Evolutionary conservation across 2,329 filamentous ascomycete species (phyloP).

Genomic region (Westerdykella aurantiaca): DNA sequence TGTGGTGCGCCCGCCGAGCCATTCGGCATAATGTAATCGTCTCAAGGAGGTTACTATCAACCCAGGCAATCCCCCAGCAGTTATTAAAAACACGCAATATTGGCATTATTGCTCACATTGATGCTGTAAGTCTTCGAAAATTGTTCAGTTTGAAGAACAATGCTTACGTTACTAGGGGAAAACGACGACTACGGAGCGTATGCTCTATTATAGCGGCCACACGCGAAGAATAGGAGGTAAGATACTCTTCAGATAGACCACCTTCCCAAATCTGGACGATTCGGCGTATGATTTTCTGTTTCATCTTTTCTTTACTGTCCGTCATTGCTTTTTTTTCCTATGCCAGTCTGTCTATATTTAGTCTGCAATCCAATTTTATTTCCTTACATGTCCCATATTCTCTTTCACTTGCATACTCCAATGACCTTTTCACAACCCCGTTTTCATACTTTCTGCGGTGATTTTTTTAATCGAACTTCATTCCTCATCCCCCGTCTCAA

Average conservation of each 20-base stretch:
- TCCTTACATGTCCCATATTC: no score
- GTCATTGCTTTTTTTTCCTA: no score
- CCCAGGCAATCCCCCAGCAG: slow-evolving; percentile 14
- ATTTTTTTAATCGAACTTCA: no score
- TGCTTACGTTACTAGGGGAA: slow-evolving; percentile 58
- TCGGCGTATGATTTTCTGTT: no score
- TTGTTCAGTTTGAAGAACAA: not conserved
- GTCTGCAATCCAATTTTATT: no score
- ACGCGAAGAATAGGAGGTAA: slow-evolving; percentile 74
- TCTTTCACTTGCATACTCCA: no score
- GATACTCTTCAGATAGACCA: not conserved
- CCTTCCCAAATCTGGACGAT: not conserved
- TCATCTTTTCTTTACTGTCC: no score
- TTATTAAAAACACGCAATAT: slow-evolving; percentile 78
- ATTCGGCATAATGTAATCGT: slow-evolving; percentile 27
- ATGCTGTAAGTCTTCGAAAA: slow-evolving; percentile 59
- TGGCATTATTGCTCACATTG: slow-evolving; percentile 97
- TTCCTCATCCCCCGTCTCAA: not conserved
- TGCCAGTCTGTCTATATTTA: no score
- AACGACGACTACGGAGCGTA: slow-evolving; percentile 96
- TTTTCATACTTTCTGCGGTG: no score
- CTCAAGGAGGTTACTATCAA: slow-evolving; percentile 27
- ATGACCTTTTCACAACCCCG: no score
- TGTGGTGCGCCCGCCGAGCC: slow-evolving; percentile 30
- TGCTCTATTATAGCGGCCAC: slow-evolving; percentile 94